phyloP scores from a whole-genome alignment of 2,329 filamentous ascomycete genomes.

The Trichoderma sp. region DNA sequence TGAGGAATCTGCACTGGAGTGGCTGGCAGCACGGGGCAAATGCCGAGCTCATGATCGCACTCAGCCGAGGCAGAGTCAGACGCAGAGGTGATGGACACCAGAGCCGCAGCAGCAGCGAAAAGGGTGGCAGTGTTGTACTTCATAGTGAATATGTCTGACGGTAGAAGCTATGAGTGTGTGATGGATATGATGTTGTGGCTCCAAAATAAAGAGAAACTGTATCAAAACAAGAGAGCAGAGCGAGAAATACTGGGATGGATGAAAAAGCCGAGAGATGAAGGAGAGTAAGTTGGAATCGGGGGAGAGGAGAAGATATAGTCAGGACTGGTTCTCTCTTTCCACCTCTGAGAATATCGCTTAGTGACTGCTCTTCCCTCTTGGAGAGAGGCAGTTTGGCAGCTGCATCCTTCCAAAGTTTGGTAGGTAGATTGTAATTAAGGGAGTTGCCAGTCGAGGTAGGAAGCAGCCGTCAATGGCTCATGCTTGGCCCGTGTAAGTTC shows the following conservation, averaged over 20 bases:
- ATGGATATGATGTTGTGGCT: constrained; percentile 2
- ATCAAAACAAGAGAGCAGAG: constrained; percentile 17
- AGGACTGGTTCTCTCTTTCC: background rate
- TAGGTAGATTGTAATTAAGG: background rate
- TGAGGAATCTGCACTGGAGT: background rate
- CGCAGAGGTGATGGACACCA: constrained; percentile 22
- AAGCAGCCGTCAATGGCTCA: background rate
- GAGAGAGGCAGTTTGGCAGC: background rate
- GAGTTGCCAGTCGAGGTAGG: background rate
- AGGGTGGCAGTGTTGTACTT: constrained; percentile 14
- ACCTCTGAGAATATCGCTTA: background rate
- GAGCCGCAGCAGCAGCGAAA: constrained; percentile 20
- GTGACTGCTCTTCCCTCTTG: background rate
- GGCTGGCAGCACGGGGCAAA: background rate
- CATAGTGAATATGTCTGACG: constrained; percentile 23
- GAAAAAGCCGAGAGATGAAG: background rate
- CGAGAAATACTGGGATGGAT: constrained; percentile 12
- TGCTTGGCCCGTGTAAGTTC: background rate
- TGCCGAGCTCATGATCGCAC: background rate
- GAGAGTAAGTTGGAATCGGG: background rate
- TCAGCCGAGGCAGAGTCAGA: background rate
- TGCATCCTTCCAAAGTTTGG: background rate
- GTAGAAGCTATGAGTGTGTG: background rate
- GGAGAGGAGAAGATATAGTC: background rate
- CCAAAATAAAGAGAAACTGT: background rate